Evolutionary conservation across 306 rosid species (phyloP).

Genomic region (Quercus alba): DNA sequence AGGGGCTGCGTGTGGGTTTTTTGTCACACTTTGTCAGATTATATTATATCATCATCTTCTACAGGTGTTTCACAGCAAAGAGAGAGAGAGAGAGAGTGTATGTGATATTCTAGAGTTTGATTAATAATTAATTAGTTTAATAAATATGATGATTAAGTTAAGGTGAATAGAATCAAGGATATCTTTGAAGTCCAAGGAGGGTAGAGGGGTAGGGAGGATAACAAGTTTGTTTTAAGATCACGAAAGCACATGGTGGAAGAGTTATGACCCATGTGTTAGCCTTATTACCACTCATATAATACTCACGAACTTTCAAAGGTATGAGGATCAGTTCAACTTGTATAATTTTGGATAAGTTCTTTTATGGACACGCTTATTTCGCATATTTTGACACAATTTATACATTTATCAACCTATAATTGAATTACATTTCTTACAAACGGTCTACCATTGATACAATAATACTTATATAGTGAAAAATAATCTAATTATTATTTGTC

Average conservation of each 20-base stretch:
- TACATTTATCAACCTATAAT: too few species aligned
- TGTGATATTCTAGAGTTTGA: neutral
- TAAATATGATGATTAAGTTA: neutral
- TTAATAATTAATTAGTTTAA: neutral
- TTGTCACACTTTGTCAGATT: conserved; percentile 39
- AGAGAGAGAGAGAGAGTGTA: neutral
- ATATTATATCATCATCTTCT: conserved; percentile 13
- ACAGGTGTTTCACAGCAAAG: conserved; percentile 46
- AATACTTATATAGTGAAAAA: too few species aligned
- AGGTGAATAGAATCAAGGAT: neutral
- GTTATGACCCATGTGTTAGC: conserved; percentile 22
- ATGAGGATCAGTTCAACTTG: conserved; percentile 20
- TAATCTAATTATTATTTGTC: too few species aligned
- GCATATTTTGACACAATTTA: too few species aligned
- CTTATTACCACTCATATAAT: neutral
- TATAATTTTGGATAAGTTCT: neutral
- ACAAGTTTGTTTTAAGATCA: conserved; percentile 36
- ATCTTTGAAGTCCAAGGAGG: conserved; percentile 5
- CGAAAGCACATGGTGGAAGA: conserved; percentile 27
- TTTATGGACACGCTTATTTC: too few species aligned
- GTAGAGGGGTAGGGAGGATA: neutral
- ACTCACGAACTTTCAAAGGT: neutral
- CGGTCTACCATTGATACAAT: too few species aligned
- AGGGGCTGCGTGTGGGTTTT: conserved; percentile 64
- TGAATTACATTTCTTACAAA: too few species aligned